Evolutionary conservation across 208 protist species (phyloP), one percentile per base, ranked within the genome.

Genomic region (Leishmania gerbilli): DNA sequence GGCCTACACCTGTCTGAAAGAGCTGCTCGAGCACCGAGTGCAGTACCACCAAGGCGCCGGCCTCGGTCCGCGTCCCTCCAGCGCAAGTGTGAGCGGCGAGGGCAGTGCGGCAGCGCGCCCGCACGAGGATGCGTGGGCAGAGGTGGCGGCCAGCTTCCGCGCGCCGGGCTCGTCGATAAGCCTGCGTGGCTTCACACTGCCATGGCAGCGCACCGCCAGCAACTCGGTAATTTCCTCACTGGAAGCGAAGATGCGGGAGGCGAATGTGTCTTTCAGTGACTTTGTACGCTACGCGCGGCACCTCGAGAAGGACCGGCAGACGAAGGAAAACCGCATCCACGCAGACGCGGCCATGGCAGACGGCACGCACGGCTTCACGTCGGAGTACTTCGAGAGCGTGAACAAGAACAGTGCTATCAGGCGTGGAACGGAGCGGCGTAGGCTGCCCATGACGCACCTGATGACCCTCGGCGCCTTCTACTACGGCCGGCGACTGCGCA

Each of bases 281-380:
- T 96, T 90, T 75, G 86, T 90, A 47, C 55, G 34, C 51, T 68
- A 80, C n/a, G 80, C 86, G 19, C 88, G 90, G 4, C 82, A 83
- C 72, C 76, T 88, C 31, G 88, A 90, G 76, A 74, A 69, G 67
- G 77, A 88, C 42, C 81, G 69, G 74, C 31, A 24, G 47, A 51
- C 71, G 17, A 88, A 69, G 24, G 87, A 89, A 47, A 85, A 80
- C 34, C 85, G 89, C 51, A 76, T 89, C 24, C 79, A 77, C 19
- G 13, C 65, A 34, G 89, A 89, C 27, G 82, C 85, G 13, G 81
- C 84, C 34, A 77, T 71, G 3, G 82, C 87, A 31, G 86, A 90
- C 62, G 91, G 93, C 56, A 91, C 90, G 40, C 93, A 96, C 74
- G 93, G 93, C 51, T 96, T 92, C 82, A 94, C 88, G 11, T 80